Evolutionary conservation across 257 asterid species (phyloP).

Genomic region (Solanum pennellii): DNA sequence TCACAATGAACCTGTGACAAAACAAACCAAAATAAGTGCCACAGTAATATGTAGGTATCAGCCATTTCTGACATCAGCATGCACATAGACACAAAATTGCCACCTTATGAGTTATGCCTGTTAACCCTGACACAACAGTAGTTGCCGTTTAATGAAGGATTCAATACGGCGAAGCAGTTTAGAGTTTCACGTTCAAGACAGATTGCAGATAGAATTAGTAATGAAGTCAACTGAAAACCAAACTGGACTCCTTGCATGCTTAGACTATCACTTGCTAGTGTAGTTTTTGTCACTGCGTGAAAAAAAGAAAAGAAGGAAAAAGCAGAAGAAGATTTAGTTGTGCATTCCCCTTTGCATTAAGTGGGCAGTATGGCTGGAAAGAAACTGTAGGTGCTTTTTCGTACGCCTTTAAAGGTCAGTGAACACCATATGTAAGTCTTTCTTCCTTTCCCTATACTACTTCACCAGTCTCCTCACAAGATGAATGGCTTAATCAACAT

Average conservation of each 20-base stretch:
- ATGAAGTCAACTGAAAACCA: neutral
- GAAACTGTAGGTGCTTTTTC: neutral
- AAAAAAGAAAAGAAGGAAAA: neutral
- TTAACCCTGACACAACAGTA: neutral
- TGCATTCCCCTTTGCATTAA: neutral
- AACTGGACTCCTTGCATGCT: neutral
- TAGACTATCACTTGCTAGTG: neutral
- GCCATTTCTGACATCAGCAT: neutral
- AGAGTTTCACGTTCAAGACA: neutral
- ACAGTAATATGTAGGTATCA: neutral
- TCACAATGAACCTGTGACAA: slow-evolving; percentile 65
- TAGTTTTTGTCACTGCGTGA: neutral
- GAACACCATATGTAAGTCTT: neutral
- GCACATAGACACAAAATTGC: neutral
- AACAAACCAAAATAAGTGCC: neutral
- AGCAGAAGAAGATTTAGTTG: neutral
- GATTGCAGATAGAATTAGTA: neutral
- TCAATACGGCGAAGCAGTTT: neutral
- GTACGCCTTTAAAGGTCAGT: neutral
- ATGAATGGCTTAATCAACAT: neutral
- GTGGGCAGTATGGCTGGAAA: neutral
- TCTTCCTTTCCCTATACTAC: neutral
- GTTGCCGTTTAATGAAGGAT: neutral
- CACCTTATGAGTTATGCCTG: neutral
- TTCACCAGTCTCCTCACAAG: neutral